Evolutionary conservation across 1,284 basidiomycete genomes (phyloP).

Genomic region (Phylloporus gajari): DNA sequence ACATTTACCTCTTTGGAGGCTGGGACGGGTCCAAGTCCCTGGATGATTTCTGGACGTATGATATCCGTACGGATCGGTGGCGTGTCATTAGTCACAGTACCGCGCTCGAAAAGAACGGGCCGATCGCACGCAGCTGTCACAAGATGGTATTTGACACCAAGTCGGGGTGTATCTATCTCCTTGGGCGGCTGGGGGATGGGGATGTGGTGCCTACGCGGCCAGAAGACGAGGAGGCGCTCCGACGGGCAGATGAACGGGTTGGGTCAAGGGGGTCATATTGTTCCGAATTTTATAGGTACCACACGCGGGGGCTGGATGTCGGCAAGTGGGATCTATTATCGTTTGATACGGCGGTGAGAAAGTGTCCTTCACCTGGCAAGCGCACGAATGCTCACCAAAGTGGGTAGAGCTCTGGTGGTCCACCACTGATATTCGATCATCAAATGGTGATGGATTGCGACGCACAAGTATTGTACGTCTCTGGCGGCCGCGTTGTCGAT

Average conservation of each 20-base stretch:
- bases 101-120: conserved; percentile 68
- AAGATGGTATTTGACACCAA: conserved; percentile 83
- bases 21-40: conserved; percentile 80
- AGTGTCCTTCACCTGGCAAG: conserved; percentile 32
- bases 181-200: conserved; percentile 69
- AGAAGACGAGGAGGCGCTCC: conserved; percentile 34
- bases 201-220: conserved; percentile 50
- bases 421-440: conserved; percentile 82
- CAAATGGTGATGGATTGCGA: conserved; percentile 83
- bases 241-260: conserved; percentile 37
- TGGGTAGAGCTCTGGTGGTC: conserved; percentile 69
- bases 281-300: conserved; percentile 79
- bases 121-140: conserved; percentile 80
- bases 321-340: conserved; percentile 77
- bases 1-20: conserved; percentile 83
- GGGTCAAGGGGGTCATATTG: conserved; percentile 46
- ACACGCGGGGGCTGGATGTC: conserved; percentile 65
- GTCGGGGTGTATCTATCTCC: conserved; percentile 77
- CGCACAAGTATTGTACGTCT: conserved; percentile 78
- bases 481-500: conserved; percentile 80
- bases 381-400: neutral
- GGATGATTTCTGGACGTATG: conserved; percentile 85
- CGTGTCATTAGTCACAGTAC: conserved; percentile 67
- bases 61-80: conserved; percentile 73
- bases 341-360: conserved; percentile 67